A percentile compares a stretch with the other conserved stretches of the same genome.
Evolutionary conservation across 2,329 filamentous ascomycete genomes (phyloP).

Genomic region (Ilyonectria mors-panacis): DNA sequence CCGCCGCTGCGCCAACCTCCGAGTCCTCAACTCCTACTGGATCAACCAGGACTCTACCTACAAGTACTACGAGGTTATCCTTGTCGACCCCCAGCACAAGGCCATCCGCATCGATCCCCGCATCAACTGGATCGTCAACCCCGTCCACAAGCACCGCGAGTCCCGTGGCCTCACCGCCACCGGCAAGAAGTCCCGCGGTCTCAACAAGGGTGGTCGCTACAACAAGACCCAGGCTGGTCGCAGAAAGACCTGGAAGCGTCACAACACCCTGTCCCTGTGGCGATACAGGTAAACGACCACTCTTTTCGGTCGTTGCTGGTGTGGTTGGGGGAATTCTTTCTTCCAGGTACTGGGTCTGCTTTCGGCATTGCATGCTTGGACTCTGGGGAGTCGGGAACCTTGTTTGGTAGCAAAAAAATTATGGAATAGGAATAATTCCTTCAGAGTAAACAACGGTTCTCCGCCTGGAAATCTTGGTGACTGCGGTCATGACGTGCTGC

Average conservation of each 20-base stretch:
- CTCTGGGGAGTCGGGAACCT: slow-evolving; percentile 52
- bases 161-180: slow-evolving; percentile 96
- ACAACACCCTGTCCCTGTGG: slow-evolving; percentile 99
- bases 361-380: slow-evolving; percentile 52
- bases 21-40: slow-evolving; percentile 99
- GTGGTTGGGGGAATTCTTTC: slow-evolving; percentile 41
- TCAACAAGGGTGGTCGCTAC: slow-evolving; percentile 99
- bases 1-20: slow-evolving; percentile 98
- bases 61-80: slow-evolving; percentile 99
- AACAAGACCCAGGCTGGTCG: slow-evolving; percentile 98
- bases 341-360: slow-evolving; percentile 48
- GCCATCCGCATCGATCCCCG: slow-evolving; percentile 98
- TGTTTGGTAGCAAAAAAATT: slow-evolving; percentile 50
- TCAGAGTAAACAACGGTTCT: slow-evolving; percentile 47
- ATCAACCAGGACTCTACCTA: slow-evolving; percentile 99
- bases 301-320: slow-evolving; percentile 24
- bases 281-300: slow-evolving; percentile 83
- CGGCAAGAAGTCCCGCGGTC: slow-evolving; percentile 99
- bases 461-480: slow-evolving; percentile 30
- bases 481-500: background rate
- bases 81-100: slow-evolving; percentile 99
- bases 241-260: slow-evolving; percentile 99
- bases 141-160: slow-evolving; percentile 99
- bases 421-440: slow-evolving; percentile 52
- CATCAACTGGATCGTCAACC: slow-evolving; percentile 99